Evolutionary conservation across 2,329 filamentous ascomycete species (phyloP).

Genomic region (Lachnellula subtilissima): DNA sequence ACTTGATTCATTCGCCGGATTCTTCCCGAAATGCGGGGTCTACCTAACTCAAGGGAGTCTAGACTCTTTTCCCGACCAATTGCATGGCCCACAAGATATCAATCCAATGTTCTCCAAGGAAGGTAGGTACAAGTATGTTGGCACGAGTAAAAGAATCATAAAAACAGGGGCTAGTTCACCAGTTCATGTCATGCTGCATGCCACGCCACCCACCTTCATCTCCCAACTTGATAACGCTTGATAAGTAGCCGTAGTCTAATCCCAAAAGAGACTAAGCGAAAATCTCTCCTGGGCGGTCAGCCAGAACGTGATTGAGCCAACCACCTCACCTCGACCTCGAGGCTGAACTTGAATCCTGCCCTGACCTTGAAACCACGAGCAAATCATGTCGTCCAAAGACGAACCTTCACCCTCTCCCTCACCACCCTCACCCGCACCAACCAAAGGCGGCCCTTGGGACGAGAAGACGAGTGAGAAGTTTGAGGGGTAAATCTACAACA

Average conservation of each 20-base stretch:
- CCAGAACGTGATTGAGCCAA: not conserved
- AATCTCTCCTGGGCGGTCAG: not conserved
- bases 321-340: slow-evolving; percentile 1
- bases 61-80: no score
- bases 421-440: not conserved
- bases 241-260: not conserved
- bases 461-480: slow-evolving; percentile 60
- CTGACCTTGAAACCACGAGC: not conserved
- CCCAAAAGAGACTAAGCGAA: not conserved
- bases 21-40: no score
- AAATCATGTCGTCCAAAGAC: slow-evolving; percentile 25
- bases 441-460: slow-evolving; percentile 43
- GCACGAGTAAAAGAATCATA: no score
- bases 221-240: not conserved
- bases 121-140: no score
- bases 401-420: slow-evolving; percentile 1
- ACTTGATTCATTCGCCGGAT: no score
- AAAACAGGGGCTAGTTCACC: no score
- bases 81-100: no score
- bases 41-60: no score
- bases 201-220: not conserved
- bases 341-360: not conserved
- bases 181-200: not conserved
- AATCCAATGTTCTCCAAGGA: no score
- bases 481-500: slow-evolving; percentile 44